Conservation (phyloP, 176 grass and related monocot genomes). For the Poa annua region DNA sequence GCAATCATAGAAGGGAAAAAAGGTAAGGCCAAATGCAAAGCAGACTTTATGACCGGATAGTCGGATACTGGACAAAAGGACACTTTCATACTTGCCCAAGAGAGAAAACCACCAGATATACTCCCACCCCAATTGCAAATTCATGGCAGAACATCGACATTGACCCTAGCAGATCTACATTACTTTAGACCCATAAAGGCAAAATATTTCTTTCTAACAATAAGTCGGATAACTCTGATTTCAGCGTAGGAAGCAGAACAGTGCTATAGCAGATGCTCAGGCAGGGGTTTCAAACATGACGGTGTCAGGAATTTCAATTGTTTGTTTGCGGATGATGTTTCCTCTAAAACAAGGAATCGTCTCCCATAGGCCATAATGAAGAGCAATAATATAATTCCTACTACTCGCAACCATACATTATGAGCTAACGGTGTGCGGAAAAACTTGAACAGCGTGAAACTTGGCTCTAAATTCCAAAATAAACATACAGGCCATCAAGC, state of each 20-base stretch:
- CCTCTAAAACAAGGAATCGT: background rate
- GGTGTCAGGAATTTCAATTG: background rate
- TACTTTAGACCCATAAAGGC: background rate
- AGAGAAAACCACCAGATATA: conserved; percentile 17
- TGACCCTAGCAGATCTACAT: background rate
- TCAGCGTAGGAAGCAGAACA: background rate
- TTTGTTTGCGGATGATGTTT: background rate
- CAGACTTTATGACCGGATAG: background rate
- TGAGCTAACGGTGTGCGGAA: background rate
- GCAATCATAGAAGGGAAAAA: background rate
- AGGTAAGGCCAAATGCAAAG: background rate
- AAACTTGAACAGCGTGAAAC: background rate
- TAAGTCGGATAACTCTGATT: background rate
- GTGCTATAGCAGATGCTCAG: background rate
- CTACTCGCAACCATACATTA: background rate
- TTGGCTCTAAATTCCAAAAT: background rate
- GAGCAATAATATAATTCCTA: background rate
- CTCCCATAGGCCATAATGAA: background rate
- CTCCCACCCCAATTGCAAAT: conserved; percentile 14
- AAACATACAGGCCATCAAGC: background rate
- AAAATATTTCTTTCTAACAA: background rate
- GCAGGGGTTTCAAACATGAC: background rate
- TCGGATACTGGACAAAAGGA: conserved; percentile 12
- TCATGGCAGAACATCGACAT: background rate
- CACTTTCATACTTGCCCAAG: conserved; percentile 16